Evolutionary conservation across 2,329 filamentous ascomycete genomes (phyloP), one percentile per base, ranked within the genome.

Genomic region (Diatrype stigma): DNA sequence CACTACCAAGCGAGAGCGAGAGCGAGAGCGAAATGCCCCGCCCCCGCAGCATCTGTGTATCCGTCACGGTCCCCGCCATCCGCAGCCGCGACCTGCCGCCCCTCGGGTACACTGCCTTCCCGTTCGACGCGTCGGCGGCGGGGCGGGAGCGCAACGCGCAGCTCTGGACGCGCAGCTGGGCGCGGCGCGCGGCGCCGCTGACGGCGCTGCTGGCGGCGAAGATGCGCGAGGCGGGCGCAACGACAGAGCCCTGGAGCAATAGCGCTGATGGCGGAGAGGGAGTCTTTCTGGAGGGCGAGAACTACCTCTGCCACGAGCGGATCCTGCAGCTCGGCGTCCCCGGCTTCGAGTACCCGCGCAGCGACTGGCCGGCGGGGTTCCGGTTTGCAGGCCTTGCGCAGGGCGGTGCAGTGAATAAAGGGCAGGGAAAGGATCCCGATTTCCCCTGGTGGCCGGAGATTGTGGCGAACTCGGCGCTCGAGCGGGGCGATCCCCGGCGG

Each of bases 311-410:
- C 47, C 68, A 71, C 48, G 58, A 63, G 19, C 56, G 56, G 3
- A 67, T 73, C 47, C 55, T 69, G 42, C 70, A 71, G 54, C 56
- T 71, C 16, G 70, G 70, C 14, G 62, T 72, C 7, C 67, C 68
- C 3, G 61, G 62, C 6, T 66, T 72, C 50, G 69, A 71, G 55
- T 70, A 69, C 37, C 68, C 69, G 11, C 66, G 69, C 42, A 60
- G 59, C 46, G 69, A 71, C 61, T 70, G 65, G 60, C 70, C 70
- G 1, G 5, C 47, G 1, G 58, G 62, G 1, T 71, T 72, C 53
- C 57, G 54, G 40, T 67, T 72, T 49, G 60, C 66, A 2, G 70
- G 70, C 2, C 60, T 70, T 3, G 63, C 70, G 2, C 70, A 64
- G 49, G 60, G 55, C 2, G 19, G 6, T 17, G 23, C 17, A 3